Evolutionary conservation across 257 asterid species (phyloP), one percentile per base, ranked within the genome.

Genomic region (Henckelia pumila): DNA sequence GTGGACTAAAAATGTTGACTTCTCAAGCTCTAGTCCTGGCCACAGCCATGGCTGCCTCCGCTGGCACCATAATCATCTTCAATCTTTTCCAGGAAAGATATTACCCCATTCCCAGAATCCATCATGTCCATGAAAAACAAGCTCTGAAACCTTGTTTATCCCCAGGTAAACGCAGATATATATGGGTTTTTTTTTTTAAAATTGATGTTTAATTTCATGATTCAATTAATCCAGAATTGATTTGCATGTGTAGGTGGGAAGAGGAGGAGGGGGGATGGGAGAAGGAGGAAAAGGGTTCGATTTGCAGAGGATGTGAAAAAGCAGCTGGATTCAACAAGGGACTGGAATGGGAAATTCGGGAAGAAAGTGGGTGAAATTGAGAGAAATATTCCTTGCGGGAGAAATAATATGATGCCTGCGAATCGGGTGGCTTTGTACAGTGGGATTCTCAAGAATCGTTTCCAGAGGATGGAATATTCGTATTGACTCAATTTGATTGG

Each of bases 11-110:
- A 11, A 66, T 82, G 78, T 69, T 85, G 86, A 76, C 86, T 5
- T 77, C 91, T 22, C 93, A 87, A 64, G 89, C 85, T 56, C 32
- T 85, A 9, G 95, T 85, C 59, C 67, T 89, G 29, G 98, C 96
- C 37, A 87, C 98, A 20, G 96, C 95, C 59, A 82, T 92, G 88
- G 95, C 91, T 0, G 89, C 87, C 35, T 92, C 98, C 25, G 98
- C 88, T 4, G 95, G 89, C 30, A 80, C 92, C 61, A 56, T 86
- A 7, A 40, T 89, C 64, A 84, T 92, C 56, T 78, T 85, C 60
- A 95, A 92, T 69, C 86, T 73, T 50, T 68, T 82, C 61, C 70
- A 78, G 6, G 83, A 83, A 0, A 85, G 80, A 59, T 81, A 78
- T 50, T 66, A 71, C 52, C 68, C 73, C 53, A 4, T 64, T 53